Evolutionary conservation across 73 alveolate genomes (phyloP), one percentile per base, ranked within the genome.

Genomic region (Blepharisma japonicum): DNA sequence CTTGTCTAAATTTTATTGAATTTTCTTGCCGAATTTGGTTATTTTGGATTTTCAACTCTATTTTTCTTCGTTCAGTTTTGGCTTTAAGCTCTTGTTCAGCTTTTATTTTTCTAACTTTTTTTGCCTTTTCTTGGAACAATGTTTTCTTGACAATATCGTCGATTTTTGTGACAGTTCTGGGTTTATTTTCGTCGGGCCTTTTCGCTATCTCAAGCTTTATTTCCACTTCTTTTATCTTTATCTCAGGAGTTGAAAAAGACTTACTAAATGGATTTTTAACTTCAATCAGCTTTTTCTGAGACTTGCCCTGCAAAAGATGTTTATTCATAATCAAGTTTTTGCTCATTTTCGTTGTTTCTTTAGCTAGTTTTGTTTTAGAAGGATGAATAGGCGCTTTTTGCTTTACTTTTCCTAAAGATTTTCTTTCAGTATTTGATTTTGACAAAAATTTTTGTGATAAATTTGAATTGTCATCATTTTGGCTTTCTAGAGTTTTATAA

Each of bases 1-100:
- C 74, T 25, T 14, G 46, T 25, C 23, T 61, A 39, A 61, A 61
- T 20, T 25, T n/a, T 14, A 14, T 61, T 8, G 14, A 61, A 25
- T 61, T 61, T 61, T 61, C 74, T 25, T 14, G 47, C 6, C 74
- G 14, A 20, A 25, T 61, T 25, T 61, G 74, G 47, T 14, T 8
- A 25, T 61, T 61, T 61, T 20, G 38, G 14, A 14, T 39, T 25
- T n/a, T 25, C 2, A 61, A 9, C 48, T 18, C n/a, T 0, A 14
- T 61, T 61, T 61, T 61, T 61, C 14, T 51, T 51, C 66, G 66
- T 4, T 51, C 21, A 1, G n/a, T 51, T 51, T 18, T 51, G 2
- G 27, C 66, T 18, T 51, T 51, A 11, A 51, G 21, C 21, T 14
- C n/a, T 51, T 51, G n/a, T 51, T 18, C n/a, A 0, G 27, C n/a